Conservation (phyloP, 176 grass and related monocot species). For the Urochloa ruziziensis region DNA sequence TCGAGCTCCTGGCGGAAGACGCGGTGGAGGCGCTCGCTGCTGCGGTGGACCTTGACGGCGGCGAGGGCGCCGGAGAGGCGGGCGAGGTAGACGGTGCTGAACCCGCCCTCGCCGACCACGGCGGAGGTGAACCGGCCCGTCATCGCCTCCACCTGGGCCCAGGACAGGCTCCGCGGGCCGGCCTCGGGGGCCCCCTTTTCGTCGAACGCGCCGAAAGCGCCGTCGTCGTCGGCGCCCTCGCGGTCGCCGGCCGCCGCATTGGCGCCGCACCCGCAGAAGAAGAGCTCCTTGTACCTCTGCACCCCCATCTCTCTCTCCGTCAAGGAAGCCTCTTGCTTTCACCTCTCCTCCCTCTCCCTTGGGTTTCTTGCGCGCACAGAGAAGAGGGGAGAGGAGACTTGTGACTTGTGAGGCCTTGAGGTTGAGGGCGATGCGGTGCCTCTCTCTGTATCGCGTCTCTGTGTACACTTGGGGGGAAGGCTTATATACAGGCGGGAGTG, state of each 20-base stretch:
- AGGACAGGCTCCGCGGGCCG: constrained; percentile 43
- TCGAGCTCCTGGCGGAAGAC: constrained; percentile 94
- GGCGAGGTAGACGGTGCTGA: constrained; percentile 92
- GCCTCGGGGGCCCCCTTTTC: neutral
- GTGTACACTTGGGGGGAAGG: constrained; percentile 26
- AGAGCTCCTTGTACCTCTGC: constrained; percentile 45
- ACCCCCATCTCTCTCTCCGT: constrained; percentile 35
- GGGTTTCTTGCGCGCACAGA: no score
- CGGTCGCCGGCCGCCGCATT: constrained; percentile 31
- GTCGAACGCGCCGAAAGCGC: constrained; percentile 26
- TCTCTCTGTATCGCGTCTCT: neutral
- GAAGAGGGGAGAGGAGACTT: neutral
- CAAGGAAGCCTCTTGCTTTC: neutral
- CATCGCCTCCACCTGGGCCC: constrained; percentile 71
- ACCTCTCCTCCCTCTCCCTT: neutral
- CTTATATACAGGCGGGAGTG: constrained; percentile 34
- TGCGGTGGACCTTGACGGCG: constrained; percentile 86
- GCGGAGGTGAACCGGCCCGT: constrained; percentile 63
- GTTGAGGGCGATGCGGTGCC: neutral
- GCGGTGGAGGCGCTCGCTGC: constrained; percentile 93
- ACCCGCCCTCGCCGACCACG: constrained; percentile 86
- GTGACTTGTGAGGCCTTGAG: neutral
- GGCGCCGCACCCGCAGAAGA: constrained; percentile 50
- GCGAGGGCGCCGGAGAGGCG: constrained; percentile 61
- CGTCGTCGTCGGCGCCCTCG: constrained; percentile 36